phyloP scores from a whole-genome alignment of 1,284 basidiomycete species.

The Cystobasidium slooffiae region DNA sequence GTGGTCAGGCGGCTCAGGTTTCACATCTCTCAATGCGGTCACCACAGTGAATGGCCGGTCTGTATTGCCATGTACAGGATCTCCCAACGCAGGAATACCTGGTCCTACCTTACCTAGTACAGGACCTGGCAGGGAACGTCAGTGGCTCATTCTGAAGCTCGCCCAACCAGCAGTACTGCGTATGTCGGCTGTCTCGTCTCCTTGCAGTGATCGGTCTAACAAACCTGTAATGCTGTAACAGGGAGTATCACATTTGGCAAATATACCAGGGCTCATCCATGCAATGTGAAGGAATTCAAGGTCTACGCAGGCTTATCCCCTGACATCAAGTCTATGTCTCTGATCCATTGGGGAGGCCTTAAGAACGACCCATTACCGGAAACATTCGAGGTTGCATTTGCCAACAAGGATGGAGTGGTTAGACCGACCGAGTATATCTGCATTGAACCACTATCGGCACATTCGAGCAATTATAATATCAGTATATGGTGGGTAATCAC shows the following conservation, averaged over 20 bases:
- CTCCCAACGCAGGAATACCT: conserved; percentile 2
- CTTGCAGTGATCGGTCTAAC: neutral
- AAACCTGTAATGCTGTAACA: conserved; percentile 1
- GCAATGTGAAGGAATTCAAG: conserved; percentile 56
- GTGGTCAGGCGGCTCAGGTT: conserved; percentile 42
- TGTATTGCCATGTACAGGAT: conserved; percentile 9
- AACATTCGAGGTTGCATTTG: conserved; percentile 48
- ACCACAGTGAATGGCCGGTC: neutral
- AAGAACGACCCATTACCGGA: conserved; percentile 55
- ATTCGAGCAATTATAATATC: conserved; percentile 56
- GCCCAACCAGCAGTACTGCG: conserved; percentile 53
- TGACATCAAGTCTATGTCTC: conserved; percentile 50
- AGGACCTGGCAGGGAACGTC: conserved; percentile 47
- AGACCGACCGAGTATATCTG: conserved; percentile 53
- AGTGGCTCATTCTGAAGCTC: conserved; percentile 56
- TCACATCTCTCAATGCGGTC: conserved; percentile 28
- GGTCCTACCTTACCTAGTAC: conserved; percentile 7
- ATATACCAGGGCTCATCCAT: conserved; percentile 56
- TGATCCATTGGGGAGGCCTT: conserved; percentile 53
- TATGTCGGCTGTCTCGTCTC: neutral
- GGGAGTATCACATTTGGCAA: conserved; percentile 56
- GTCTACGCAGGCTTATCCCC: conserved; percentile 54
- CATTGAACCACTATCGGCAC: conserved; percentile 56
- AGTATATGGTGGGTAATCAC: conserved; percentile 50
- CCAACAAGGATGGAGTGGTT: neutral